These are phyloP conservation scores for Sporothrix pallida DNA, from an alignment of 2,329 filamentous ascomycete genomes.

Conservation along the genomic window DNA sequence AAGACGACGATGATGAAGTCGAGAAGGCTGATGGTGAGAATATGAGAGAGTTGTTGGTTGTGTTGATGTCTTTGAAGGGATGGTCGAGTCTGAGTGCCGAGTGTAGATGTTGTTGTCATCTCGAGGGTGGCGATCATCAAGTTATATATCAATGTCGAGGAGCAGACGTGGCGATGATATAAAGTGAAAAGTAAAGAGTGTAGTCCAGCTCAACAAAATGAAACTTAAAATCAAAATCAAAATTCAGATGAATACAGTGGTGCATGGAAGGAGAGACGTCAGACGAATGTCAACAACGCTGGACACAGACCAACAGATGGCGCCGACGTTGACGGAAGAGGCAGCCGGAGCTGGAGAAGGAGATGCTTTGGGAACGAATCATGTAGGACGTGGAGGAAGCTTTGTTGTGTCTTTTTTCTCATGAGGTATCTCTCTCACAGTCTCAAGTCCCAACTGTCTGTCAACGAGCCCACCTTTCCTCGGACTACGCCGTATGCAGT, in stretches of 20 bases:
- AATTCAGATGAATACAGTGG: not conserved
- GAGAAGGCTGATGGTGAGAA: not conserved
- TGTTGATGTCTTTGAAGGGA: not conserved
- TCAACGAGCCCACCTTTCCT: not conserved
- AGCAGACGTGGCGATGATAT: not conserved
- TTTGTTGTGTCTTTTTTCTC: not conserved
- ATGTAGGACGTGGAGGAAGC: not conserved
- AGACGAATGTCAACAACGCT: constrained; percentile 9
- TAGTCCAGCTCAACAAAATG: constrained; percentile 21
- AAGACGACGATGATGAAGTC: not conserved
- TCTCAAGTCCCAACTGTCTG: too few relatives aligned
- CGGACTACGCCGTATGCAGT: constrained; percentile 26
- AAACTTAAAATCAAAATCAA: constrained; percentile 9
- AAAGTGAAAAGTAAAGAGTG: not conserved
- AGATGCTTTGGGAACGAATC: not conserved
- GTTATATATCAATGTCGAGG: not conserved
- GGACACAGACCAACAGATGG: not conserved
- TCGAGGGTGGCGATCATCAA: constrained; percentile 21
- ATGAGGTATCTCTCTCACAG: too few relatives aligned
- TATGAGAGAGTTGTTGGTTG: not conserved
- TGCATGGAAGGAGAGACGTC: not conserved
- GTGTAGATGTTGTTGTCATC: constrained; percentile 21
- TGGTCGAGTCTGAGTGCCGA: not conserved
- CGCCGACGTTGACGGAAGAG: constrained; percentile 1
- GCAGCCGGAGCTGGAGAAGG: constrained; percentile 13